Conservation (phyloP, 78 protist genomes). For the slime mould (Dictyostelium discoideum) region dicty_2.7 NC_007091.3:2828501-2829000, state of each 20-base stretch:
- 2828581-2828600: constrained; percentile 52
- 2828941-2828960: constrained; percentile 11
- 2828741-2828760: constrained; percentile 42
- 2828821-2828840: not conserved
- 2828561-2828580: constrained; percentile 51
- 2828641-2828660: constrained; percentile 73
- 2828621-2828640: constrained; percentile 60
- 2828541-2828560: not conserved
- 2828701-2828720: constrained; percentile 44
- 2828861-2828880: constrained; percentile 64
- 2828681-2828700: constrained; percentile 45
- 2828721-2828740: constrained; percentile 43
- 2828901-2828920: constrained; percentile 42
- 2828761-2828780: constrained; percentile 58
- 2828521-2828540: constrained; percentile 31
- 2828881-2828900: constrained; percentile 32
- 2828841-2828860: not conserved
- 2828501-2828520: constrained; percentile 26
- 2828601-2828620: constrained; percentile 71
- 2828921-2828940: constrained; percentile 56
- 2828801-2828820: too few species aligned
- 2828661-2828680: constrained; percentile 50
- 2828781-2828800: not conserved
- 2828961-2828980: constrained; percentile 46
- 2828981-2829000: constrained; percentile 55